A percentile compares a stretch with the other conserved stretches of the same genome.
Conservation (phyloP, 257 asterid species). For the Buddleja alternifolia region DNA sequence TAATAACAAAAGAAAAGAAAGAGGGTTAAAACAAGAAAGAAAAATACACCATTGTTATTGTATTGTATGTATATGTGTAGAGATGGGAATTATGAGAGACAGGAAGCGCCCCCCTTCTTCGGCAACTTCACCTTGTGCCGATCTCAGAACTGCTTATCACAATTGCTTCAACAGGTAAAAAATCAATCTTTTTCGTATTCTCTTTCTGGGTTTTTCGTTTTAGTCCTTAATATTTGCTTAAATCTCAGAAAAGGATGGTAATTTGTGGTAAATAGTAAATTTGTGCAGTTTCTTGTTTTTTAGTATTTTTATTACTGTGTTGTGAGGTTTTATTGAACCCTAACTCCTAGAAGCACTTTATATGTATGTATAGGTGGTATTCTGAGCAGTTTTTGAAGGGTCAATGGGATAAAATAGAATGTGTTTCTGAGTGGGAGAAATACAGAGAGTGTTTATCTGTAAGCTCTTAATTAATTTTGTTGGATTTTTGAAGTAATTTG, state of each 20-base stretch:
- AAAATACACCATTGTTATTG: conserved; percentile 7
- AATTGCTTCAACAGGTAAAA: conserved; percentile 80
- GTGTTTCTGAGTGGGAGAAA: conserved; percentile 78
- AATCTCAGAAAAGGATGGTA: conserved; percentile 11
- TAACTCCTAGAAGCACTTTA: conserved; percentile 8
- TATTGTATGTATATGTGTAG: conserved; percentile 6
- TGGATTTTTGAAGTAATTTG: conserved; percentile 10
- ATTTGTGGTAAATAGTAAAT: conserved; percentile 4
- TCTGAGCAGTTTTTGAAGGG: conserved; percentile 89
- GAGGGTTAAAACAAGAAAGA: too few species aligned
- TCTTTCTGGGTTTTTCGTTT: background rate
- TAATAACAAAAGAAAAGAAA: too few species aligned
- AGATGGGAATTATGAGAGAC: conserved; percentile 65
- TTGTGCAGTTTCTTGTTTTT: background rate
- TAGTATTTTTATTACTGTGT: background rate
- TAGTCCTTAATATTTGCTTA: background rate
- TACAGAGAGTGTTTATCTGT: conserved; percentile 87
- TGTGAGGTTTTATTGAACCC: conserved; percentile 17
- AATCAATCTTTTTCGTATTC: conserved; percentile 19
- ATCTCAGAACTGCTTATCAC: conserved; percentile 76
- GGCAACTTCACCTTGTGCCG: conserved; percentile 81
- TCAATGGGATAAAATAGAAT: conserved; percentile 80
- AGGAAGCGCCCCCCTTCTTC: conserved; percentile 47
- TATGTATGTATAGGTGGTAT: conserved; percentile 63
- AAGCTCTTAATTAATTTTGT: conserved; percentile 36